Evolutionary conservation across 257 asterid genomes (phyloP).

Genomic region (Solanum neorickii): DNA sequence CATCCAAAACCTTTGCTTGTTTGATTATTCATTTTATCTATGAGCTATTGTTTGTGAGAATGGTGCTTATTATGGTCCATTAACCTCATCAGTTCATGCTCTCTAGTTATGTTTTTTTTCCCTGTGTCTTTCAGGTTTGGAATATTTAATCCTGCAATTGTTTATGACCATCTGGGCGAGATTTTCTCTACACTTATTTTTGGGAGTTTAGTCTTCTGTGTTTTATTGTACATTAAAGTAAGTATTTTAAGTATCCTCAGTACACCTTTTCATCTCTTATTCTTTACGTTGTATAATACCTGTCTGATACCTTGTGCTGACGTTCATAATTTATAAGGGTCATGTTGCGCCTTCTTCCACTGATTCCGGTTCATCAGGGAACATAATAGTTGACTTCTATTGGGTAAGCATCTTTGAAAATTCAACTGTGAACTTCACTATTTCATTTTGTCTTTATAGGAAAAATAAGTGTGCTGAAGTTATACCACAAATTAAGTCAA

Average conservation of each 20-base stretch:
- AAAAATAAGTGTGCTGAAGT: background rate
- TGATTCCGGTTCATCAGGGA: conserved; percentile 93
- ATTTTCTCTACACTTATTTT: conserved; percentile 74
- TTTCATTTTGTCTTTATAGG: background rate
- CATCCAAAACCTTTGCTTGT: background rate
- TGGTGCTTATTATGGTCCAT: background rate
- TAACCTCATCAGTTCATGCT: background rate
- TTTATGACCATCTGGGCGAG: conserved; percentile 91
- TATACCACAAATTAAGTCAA: background rate
- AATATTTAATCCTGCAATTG: conserved; percentile 76
- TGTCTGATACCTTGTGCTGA: conserved; percentile 18
- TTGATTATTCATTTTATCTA: background rate
- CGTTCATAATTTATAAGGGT: conserved; percentile 36
- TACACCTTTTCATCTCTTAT: background rate
- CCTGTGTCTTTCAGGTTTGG: conserved; percentile 49
- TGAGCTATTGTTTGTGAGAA: background rate
- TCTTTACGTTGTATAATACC: background rate
- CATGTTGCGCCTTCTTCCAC: conserved; percentile 77
- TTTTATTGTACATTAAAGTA: conserved; percentile 75
- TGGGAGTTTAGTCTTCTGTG: conserved; percentile 79
- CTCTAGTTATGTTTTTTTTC: background rate
- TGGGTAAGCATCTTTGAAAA: conserved; percentile 49
- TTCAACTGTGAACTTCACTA: background rate
- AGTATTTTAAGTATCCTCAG: conserved; percentile 5
- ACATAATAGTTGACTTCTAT: conserved; percentile 79